Evolutionary conservation across 495 filamentous ascomycete genomes (phyloP).

Genomic region (Penicillium canescens): DNA sequence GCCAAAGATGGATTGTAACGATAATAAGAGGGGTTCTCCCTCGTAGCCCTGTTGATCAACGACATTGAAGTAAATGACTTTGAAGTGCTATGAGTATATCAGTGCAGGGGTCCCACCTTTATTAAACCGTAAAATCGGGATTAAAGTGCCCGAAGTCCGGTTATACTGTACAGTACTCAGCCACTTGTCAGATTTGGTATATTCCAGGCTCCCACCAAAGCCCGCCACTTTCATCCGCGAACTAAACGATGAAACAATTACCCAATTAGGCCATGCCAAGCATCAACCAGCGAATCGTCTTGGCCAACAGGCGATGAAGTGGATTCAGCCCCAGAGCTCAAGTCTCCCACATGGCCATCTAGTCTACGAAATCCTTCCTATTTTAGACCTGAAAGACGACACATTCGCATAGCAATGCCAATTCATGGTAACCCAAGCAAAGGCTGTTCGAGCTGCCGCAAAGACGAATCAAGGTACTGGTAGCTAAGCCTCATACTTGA

Average conservation of each 20-base stretch:
- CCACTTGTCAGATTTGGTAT: too few species aligned
- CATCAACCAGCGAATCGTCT: neutral
- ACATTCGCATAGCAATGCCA: conserved; percentile 9
- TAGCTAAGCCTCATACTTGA: neutral
- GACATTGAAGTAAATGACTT: neutral
- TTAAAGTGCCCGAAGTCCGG: too few species aligned
- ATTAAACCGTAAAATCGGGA: too few species aligned
- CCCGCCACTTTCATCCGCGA: too few species aligned
- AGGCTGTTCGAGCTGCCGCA: conserved; percentile 22
- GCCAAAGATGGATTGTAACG: conserved; percentile 50
- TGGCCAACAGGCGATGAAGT: too few species aligned
- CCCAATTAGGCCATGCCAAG: conserved; percentile 4
- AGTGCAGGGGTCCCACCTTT: too few species aligned
- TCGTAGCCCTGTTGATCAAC: neutral
- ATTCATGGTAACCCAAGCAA: conserved; percentile 26
- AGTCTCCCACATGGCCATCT: neutral
- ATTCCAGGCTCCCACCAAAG: neutral
- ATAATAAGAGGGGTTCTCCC: conserved; percentile 27
- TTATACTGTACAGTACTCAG: too few species aligned
- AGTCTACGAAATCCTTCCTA: conserved; percentile 1
- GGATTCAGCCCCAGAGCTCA: too few species aligned
- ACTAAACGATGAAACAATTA: conserved; percentile 2
- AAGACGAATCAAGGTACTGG: conserved; percentile 25
- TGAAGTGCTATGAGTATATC: too few species aligned
- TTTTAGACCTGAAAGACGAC: neutral